Evolutionary conservation across 768 basidiomycete genomes (phyloP).

Genomic region (Lactarius sanguifluus): DNA sequence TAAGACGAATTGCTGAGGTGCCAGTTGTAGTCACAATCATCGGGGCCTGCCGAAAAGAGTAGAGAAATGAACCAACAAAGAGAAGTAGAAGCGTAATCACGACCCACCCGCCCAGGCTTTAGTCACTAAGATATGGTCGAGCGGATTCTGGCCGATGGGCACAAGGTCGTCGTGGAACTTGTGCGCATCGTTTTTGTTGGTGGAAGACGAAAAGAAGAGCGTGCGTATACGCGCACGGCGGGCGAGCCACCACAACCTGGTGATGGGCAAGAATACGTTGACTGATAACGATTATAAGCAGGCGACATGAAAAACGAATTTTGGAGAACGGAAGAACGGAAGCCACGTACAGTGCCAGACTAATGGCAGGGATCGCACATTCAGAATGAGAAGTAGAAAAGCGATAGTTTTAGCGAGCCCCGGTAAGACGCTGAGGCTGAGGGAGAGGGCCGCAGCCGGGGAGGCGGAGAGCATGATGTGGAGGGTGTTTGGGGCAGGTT

Average conservation of each 20-base stretch:
- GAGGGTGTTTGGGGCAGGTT: background rate
- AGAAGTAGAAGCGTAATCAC: background rate
- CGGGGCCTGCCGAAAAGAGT: conserved; percentile 47
- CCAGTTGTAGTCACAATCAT: conserved; percentile 71
- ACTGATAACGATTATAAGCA: conserved; percentile 7
- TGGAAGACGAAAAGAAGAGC: conserved; percentile 12
- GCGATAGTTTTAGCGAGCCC: conserved; percentile 16
- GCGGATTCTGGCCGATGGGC: conserved; percentile 31
- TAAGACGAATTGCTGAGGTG: conserved; percentile 85
- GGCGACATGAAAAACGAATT: background rate
- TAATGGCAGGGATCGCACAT: conserved; percentile 23
- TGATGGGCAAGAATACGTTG: conserved; percentile 19
- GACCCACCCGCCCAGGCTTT: conserved; percentile 30
- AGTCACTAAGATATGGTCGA: conserved; percentile 26
- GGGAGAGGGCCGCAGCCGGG: conserved; percentile 5
- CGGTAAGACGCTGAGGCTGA: conserved; percentile 13
- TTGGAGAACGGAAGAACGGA: background rate
- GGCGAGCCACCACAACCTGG: conserved; percentile 10
- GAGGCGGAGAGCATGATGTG: background rate
- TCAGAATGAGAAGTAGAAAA: conserved; percentile 8
- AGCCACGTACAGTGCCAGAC: conserved; percentile 28
- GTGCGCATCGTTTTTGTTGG: conserved; percentile 3
- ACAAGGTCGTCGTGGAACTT: conserved; percentile 26
- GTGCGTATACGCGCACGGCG: conserved; percentile 15
- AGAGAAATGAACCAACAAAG: background rate